Evolutionary conservation across 225 moss, liverwort and hornwort species (phyloP).

Genomic region (Polytrichum commune): DNA sequence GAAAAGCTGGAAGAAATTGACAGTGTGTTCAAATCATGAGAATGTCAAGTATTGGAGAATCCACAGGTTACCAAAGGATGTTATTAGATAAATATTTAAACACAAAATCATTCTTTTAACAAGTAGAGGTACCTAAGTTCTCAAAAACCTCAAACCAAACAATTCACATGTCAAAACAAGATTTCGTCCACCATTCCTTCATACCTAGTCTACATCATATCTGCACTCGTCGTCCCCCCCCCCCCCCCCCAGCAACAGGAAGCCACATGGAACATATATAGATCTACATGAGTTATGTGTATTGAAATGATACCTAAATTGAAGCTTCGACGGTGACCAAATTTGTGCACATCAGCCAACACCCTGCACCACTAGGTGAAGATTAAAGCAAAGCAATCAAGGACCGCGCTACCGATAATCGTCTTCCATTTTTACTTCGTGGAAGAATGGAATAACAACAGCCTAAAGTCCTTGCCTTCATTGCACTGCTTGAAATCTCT

Average conservation of each 20-base stretch:
- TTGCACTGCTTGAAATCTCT: conserved; percentile 1
- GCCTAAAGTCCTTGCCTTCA: conserved; percentile 11
- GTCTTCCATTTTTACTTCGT: neutral
- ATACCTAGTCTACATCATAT: neutral
- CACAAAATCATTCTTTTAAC: neutral
- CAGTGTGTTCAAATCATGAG: neutral
- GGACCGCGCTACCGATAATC: conserved; percentile 12
- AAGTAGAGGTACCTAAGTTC: neutral
- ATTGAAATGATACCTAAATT: conserved; percentile 53
- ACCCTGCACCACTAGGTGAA: conserved; percentile 63
- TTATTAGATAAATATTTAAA: neutral
- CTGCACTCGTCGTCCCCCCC: too few relatives aligned
- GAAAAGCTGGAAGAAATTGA: conserved; percentile 70
- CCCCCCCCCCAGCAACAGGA: too few relatives aligned
- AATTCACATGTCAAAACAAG: neutral
- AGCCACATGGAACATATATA: too few relatives aligned
- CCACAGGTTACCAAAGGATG: neutral
- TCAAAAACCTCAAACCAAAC: neutral
- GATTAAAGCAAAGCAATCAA: conserved; percentile 24
- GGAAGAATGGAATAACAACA: conserved; percentile 8
- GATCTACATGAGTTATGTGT: too few relatives aligned
- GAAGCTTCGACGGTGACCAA: conserved; percentile 86
- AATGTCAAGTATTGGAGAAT: conserved; percentile 14
- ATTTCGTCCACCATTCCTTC: neutral
- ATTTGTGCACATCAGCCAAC: conserved; percentile 82